Conservation (phyloP, 306 rosid species). For the Citrullus colocynthis region DNA sequence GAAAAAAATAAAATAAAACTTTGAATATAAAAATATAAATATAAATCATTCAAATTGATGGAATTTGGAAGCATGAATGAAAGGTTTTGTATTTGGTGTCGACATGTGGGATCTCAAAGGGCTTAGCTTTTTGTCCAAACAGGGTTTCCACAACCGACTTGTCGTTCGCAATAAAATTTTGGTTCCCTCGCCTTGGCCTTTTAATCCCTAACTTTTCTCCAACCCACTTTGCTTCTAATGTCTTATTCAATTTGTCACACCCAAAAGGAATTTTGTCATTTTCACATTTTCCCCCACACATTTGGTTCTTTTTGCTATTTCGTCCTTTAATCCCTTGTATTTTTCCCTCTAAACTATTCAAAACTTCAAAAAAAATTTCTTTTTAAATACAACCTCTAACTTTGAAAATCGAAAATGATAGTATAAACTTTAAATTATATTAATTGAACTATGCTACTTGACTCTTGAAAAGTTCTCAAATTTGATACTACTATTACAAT, state of each 20-base stretch:
- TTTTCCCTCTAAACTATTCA: background rate
- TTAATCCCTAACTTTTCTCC: background rate
- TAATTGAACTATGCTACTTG: too few relatives aligned
- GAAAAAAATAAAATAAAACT: background rate
- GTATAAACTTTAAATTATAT: too few relatives aligned
- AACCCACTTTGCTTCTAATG: background rate
- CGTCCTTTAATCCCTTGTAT: background rate
- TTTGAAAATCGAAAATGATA: too few relatives aligned
- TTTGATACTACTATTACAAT: too few relatives aligned
- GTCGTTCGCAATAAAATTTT: background rate
- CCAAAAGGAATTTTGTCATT: conserved; percentile 4
- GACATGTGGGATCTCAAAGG: conserved; percentile 8
- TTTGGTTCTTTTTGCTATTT: background rate
- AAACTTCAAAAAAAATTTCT: too few relatives aligned
- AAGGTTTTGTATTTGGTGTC: conserved; percentile 1
- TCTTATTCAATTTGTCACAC: background rate
- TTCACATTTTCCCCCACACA: background rate
- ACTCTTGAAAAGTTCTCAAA: too few relatives aligned
- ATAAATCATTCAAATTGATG: background rate
- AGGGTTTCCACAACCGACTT: background rate
- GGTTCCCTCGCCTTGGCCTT: background rate
- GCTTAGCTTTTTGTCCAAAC: conserved; percentile 7
- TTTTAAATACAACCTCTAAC: too few relatives aligned
- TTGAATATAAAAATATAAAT: background rate
- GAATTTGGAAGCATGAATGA: conserved; percentile 5